Evolutionary conservation across 306 rosid species (phyloP).

Genomic region (Castanea mollissima): DNA sequence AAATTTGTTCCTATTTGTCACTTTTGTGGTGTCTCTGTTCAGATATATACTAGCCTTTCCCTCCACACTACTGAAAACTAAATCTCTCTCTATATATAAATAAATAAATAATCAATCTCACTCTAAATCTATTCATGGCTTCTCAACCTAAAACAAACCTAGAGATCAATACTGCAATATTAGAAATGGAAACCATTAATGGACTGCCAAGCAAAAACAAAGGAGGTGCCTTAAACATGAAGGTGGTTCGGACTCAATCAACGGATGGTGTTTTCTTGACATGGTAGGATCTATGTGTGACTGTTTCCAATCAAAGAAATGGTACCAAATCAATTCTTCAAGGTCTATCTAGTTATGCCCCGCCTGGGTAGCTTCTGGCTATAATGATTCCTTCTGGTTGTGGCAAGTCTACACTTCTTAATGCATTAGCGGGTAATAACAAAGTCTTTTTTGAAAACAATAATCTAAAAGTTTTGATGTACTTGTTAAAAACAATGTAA

Average conservation of each 20-base stretch:
- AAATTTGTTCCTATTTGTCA: too few relatives aligned
- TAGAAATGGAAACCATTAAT: slow-evolving; percentile 7
- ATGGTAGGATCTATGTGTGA: slow-evolving; percentile 58
- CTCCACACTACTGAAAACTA: not conserved
- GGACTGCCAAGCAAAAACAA: slow-evolving; percentile 5
- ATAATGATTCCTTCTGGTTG: slow-evolving; percentile 38
- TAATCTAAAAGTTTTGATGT: too few relatives aligned
- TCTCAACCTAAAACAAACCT: not conserved
- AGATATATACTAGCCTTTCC: too few relatives aligned
- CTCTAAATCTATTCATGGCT: not conserved
- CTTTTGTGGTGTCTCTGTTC: too few relatives aligned
- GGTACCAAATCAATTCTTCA: slow-evolving; percentile 44
- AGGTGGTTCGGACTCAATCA: not conserved
- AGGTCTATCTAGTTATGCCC: slow-evolving; percentile 49
- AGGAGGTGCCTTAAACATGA: too few relatives aligned
- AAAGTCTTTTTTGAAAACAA: too few relatives aligned
- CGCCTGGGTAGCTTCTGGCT: slow-evolving; percentile 59
- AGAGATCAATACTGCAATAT: not conserved
- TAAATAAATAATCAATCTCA: too few relatives aligned
- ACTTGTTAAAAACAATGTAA: too few relatives aligned
- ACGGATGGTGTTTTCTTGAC: slow-evolving; percentile 38
- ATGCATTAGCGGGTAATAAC: slow-evolving; percentile 53
- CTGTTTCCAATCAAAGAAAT: slow-evolving; percentile 34
- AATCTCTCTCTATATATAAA: not conserved
- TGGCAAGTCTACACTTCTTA: slow-evolving; percentile 64